These are phyloP conservation scores for Mollisiaceae sp. DNA, from an alignment of 2,329 filamentous ascomycete genomes.

Conservation along the genomic window DNA sequence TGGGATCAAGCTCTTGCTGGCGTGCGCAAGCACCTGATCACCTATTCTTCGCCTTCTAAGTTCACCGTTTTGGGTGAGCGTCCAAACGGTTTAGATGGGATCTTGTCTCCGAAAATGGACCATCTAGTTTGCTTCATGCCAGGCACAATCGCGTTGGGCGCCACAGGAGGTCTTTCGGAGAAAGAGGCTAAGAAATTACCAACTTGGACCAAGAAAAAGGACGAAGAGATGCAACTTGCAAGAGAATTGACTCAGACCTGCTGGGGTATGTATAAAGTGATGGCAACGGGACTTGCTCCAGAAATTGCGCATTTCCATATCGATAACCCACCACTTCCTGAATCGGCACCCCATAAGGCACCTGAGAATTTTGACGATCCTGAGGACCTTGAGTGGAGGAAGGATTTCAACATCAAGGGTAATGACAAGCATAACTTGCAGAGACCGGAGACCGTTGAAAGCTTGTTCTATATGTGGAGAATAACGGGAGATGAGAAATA, in stretches of 20 bases:
- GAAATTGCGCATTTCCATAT: conserved; percentile 94
- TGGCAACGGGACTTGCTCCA: conserved; percentile 86
- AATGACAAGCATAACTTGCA: conserved; percentile 93
- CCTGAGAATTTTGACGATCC: conserved; percentile 57
- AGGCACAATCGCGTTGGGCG: conserved; percentile 89
- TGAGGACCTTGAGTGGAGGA: conserved; percentile 67
- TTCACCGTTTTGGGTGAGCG: conserved; percentile 92
- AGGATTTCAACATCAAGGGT: conserved; percentile 80
- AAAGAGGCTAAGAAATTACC: conserved; percentile 73
- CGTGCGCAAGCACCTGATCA: conserved; percentile 89
- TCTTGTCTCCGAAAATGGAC: conserved; percentile 90
- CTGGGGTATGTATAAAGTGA: conserved; percentile 96
- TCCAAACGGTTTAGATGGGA: conserved; percentile 69
- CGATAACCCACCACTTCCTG: conserved; percentile 68
- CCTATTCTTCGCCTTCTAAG: conserved; percentile 79
- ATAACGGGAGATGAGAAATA: conserved; percentile 91
- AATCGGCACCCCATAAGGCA: conserved; percentile 56
- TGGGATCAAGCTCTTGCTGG: conserved; percentile 87
- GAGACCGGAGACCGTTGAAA: conserved; percentile 95
- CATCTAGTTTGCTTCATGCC: conserved; percentile 98
- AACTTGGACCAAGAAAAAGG: conserved; percentile 78
- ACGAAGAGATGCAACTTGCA: conserved; percentile 86
- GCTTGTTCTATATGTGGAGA: conserved; percentile 97
- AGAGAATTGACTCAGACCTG: conserved; percentile 94
- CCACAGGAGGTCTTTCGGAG: conserved; percentile 78